phyloP scores from a whole-genome alignment of 2,329 filamentous ascomycete genomes.

The Pyrenochaeta sp. region DNA sequence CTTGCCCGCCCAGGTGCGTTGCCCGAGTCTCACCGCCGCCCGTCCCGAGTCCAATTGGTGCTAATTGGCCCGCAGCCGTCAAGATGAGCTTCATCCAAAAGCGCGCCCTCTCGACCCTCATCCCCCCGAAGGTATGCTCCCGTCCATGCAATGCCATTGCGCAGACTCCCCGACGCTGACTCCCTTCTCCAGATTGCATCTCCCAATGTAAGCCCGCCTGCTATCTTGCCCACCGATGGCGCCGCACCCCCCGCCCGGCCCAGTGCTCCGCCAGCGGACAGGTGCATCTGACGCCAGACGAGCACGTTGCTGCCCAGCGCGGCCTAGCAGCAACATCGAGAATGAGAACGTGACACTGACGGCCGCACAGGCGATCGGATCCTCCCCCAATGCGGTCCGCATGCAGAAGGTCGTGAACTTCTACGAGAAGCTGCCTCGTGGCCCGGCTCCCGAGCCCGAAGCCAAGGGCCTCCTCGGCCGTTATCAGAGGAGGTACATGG shows the following conservation, averaged over 20 bases:
- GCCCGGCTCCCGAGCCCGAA: constrained; percentile 83
- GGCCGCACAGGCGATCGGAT: constrained; percentile 79
- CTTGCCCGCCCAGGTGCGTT: constrained; percentile 47
- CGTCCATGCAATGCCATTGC: constrained; percentile 12
- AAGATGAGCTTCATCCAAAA: constrained; percentile 93
- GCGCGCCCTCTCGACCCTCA: constrained; percentile 95
- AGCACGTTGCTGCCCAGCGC: too few species aligned
- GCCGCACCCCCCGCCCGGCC: constrained; percentile 15
- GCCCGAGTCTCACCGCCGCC: constrained; percentile 11
- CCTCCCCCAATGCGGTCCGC: constrained; percentile 91
- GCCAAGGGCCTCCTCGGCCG: constrained; percentile 81
- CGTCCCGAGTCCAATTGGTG: constrained; percentile 37
- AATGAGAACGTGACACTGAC: constrained; percentile 29
- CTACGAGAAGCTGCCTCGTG: constrained; percentile 98
- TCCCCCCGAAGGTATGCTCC: constrained; percentile 89
- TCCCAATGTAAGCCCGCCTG: constrained; percentile 72
- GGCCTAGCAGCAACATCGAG: too few species aligned
- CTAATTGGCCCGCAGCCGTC: constrained; percentile 53
- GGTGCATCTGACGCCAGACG: too few species aligned
- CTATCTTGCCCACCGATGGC: constrained; percentile 10
- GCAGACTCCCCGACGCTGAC: constrained; percentile 46
- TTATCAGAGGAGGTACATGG: constrained; percentile 90
- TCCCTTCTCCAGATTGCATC: constrained; percentile 71
- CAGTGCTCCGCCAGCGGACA: too few species aligned
- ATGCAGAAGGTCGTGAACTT: constrained; percentile 99